These are phyloP conservation scores for Oryza punctata DNA, from an alignment of 176 grass and related monocot genomes.

Conservation along the genomic window DNA sequence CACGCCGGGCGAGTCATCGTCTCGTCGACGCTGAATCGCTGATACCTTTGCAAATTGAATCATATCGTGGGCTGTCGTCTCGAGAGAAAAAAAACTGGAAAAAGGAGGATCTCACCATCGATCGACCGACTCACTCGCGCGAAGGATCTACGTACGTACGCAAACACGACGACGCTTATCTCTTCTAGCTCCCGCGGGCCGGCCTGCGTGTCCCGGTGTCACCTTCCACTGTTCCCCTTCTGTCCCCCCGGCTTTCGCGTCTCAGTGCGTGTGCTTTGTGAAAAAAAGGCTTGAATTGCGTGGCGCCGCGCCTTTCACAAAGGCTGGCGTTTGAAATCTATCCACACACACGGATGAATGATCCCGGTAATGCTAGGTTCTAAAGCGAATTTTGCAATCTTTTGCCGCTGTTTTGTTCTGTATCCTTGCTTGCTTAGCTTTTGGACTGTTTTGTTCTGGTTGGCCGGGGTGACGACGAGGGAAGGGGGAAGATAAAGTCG, in stretches of 20 bases:
- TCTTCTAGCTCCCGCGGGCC: neutral
- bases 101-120: neutral
- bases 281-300: neutral
- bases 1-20: neutral
- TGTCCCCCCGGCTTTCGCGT: slow-evolving; percentile 11
- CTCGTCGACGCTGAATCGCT: neutral
- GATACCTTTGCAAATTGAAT: neutral
- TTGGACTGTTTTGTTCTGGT: neutral
- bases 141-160: neutral
- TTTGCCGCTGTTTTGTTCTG: neutral
- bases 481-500: neutral
- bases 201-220: slow-evolving; percentile 30
- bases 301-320: neutral
- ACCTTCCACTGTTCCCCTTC: slow-evolving; percentile 19
- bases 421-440: neutral
- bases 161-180: neutral
- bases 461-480: neutral
- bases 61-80: slow-evolving; percentile 41
- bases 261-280: slow-evolving; percentile 43
- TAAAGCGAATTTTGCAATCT: neutral
- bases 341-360: neutral
- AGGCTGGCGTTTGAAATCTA: neutral
- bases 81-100: neutral
- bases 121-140: neutral
- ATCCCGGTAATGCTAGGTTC: neutral